Base-by-base conservation (phyloP, 305 asterid genomes). In the Rubia tinctorum region DNA sequence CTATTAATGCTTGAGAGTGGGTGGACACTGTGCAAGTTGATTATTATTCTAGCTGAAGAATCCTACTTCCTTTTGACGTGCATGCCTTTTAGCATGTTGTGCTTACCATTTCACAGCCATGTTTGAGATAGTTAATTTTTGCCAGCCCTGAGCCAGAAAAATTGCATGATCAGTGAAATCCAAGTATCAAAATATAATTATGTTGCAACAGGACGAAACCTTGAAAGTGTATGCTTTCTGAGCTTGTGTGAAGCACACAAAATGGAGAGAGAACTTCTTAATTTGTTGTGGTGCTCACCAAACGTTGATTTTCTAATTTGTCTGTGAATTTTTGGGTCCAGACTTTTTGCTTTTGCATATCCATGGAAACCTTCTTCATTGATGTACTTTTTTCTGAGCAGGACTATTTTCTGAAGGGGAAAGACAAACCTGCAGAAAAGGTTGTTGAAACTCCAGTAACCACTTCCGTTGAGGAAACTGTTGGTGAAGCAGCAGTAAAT, bases 391-490 rank as follows among this genome's bases (percentile, higher is more conserved):
- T 84, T 76, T 69, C 75, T 37, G 8, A n/a, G 42, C 86, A 93
- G 98, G 86, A 91, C 68, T 93, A 93, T 84, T 76, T 91, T 59
- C 80, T 93, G 86, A 88, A 84, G 77, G 88, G 81, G 77, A 87
- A 86, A 81, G 89, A 76, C 69, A 79, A 87, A 69, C 67, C 82
- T 42, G 89, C 39, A 17, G 90, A 81, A 81, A 89, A 71, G 56
- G 73, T n/a, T 71, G 66, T 20, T 39, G 25, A 56, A 58, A 12
- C 66, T 70, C 51, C 65, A 11, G 73, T 18, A 8, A 4, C 63
- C 15, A 8, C 65, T 53, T 20, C 83, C 58, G 89, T 39, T 13
- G 91, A 82, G 80, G 90, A 67, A 60, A 71, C 82, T 75, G 90
- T 76, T 55, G 86, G 66, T 70, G 79, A 85, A 79, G 65, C 83